Conservation (phyloP, 495 filamentous ascomycete genomes). For the Terfezia claveryi region DNA sequence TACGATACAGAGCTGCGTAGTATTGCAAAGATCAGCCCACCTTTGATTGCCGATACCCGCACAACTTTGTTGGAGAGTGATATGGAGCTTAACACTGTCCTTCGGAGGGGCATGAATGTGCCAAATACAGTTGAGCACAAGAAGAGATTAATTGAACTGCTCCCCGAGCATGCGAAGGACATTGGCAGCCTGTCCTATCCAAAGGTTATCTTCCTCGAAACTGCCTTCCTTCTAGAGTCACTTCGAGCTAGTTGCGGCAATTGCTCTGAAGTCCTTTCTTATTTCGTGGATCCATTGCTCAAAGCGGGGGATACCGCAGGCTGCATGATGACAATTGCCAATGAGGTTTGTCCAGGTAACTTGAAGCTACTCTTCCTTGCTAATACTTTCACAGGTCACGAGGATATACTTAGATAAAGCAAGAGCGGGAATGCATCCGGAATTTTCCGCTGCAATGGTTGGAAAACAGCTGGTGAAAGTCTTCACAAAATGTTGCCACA, state of each 20-base stretch:
- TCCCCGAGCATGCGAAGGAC: conserved; percentile 52
- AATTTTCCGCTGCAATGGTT: conserved; percentile 64
- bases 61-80: conserved; percentile 45
- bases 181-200: conserved; percentile 64
- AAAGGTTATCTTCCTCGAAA: conserved; percentile 73
- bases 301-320: conserved; percentile 54
- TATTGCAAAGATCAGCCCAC: conserved; percentile 66
- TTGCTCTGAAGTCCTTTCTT: conserved; percentile 65
- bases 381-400: conserved; percentile 33
- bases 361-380: not conserved
- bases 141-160: conserved; percentile 41
- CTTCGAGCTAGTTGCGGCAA: conserved; percentile 63
- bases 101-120: conserved; percentile 56
- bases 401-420: conserved; percentile 51
- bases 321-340: conserved; percentile 65
- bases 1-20: conserved; percentile 50
- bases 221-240: conserved; percentile 65
- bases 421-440: conserved; percentile 36
- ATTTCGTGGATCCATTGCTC: conserved; percentile 80
- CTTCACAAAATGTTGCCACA: conserved; percentile 74
- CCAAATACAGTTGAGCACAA: conserved; percentile 66
- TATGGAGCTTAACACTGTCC: conserved; percentile 79
- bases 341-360: not conserved
- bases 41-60: conserved; percentile 61
- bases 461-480: conserved; percentile 68